Conservation (phyloP, 2,329 filamentous ascomycete species). For the Xylariaceae sp. region DNA sequence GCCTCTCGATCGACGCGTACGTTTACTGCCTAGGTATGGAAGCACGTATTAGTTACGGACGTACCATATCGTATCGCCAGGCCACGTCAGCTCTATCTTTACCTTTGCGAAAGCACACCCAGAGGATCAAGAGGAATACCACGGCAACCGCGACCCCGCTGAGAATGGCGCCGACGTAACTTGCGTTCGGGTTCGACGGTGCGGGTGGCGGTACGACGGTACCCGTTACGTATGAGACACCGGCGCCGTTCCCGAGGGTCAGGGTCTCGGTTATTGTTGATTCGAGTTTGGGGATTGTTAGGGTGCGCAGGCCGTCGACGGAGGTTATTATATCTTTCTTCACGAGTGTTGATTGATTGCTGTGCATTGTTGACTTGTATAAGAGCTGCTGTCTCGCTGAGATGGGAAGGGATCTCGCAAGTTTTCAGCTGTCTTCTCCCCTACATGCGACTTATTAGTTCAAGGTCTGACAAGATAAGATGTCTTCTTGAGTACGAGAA, state of each 20-base stretch:
- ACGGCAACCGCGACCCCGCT: slow-evolving; percentile 24
- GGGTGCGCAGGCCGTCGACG: slow-evolving; percentile 20
- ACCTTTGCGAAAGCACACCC: slow-evolving; percentile 27
- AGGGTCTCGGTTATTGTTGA: slow-evolving; percentile 25
- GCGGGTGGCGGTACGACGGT: slow-evolving; percentile 16
- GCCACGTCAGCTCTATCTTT: background rate
- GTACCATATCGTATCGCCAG: background rate
- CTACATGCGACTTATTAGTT: background rate
- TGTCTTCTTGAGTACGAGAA: slow-evolving; percentile 1
- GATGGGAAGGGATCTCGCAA: background rate
- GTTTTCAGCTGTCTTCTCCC: background rate
- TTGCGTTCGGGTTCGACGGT: slow-evolving; percentile 11
- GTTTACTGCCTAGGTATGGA: slow-evolving; percentile 13
- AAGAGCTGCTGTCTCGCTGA: background rate
- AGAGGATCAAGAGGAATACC: slow-evolving; percentile 25
- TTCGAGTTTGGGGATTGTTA: slow-evolving; percentile 22
- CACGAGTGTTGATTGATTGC: background rate
- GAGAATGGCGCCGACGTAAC: slow-evolving; percentile 26
- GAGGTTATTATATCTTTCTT: background rate
- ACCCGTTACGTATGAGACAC: slow-evolving; percentile 18
- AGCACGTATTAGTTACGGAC: background rate
- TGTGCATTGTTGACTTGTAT: background rate
- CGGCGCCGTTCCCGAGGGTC: slow-evolving; percentile 23
- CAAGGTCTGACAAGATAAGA: background rate
- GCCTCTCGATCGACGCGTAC: slow-evolving; percentile 16